These are phyloP conservation scores for Suillus discolor DNA, from an alignment of 768 basidiomycete species.

Conservation along the genomic window DNA sequence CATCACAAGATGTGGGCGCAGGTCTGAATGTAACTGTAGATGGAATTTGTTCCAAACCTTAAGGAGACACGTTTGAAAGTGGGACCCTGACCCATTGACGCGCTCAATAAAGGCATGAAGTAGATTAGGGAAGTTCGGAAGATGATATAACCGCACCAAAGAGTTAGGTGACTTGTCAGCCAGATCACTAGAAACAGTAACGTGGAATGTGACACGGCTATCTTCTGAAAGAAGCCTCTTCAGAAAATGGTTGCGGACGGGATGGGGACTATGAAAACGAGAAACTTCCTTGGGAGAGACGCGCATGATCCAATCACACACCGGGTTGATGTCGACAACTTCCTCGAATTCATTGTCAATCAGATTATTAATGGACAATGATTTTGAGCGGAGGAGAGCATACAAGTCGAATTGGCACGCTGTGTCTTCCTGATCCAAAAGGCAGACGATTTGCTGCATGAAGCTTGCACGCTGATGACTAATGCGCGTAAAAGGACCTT, in stretches of 20 bases:
- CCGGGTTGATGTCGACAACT: background rate
- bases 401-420: background rate
- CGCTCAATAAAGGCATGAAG: background rate
- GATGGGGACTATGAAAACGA: background rate
- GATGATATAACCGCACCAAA: background rate
- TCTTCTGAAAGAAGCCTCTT: background rate
- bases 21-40: background rate
- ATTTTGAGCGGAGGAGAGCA: background rate
- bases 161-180: background rate
- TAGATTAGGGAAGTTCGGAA: background rate
- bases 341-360: background rate
- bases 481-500: background rate
- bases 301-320: background rate
- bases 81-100: background rate
- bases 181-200: background rate
- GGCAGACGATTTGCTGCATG: background rate
- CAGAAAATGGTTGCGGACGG: background rate
- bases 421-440: background rate
- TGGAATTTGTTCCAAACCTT: background rate
- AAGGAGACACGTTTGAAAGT: background rate
- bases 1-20: background rate
- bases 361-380: background rate
- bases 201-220: background rate
- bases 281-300: background rate
- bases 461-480: background rate